These are phyloP conservation scores for Skeletonema marinoi DNA, from an alignment of 108 stramenopile genomes.

Conservation along the genomic window DNA sequence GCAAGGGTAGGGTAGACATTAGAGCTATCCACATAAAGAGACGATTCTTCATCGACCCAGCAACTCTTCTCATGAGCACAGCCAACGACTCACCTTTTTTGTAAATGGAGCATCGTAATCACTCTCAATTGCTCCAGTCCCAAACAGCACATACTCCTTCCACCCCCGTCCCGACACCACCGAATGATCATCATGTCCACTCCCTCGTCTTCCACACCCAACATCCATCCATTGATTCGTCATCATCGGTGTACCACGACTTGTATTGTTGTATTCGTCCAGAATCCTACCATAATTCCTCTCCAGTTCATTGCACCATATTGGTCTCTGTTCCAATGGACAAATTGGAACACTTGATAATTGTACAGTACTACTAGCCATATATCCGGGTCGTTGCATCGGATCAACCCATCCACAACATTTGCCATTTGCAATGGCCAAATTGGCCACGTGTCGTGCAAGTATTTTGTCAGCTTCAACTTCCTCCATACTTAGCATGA, in stretches of 20 bases:
- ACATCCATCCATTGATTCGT: slow-evolving; percentile 44
- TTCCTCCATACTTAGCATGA: slow-evolving; percentile 56
- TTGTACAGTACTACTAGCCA: slow-evolving; percentile 20
- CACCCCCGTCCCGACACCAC: slow-evolving; percentile 68
- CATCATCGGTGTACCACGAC: not conserved
- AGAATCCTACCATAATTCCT: slow-evolving; percentile 48
- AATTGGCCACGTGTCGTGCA: slow-evolving; percentile 53
- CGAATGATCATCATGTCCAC: slow-evolving; percentile 66
- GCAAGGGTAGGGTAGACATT: no score
- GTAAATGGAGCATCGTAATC: slow-evolving; percentile 55
- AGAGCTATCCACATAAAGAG: no score
- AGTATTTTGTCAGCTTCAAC: slow-evolving; percentile 19
- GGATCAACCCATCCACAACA: slow-evolving; percentile 59
- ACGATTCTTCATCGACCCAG: not conserved
- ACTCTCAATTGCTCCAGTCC: slow-evolving; percentile 50
- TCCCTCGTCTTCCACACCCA: slow-evolving; percentile 61
- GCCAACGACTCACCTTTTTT: slow-evolving; percentile 4
- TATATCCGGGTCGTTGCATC: slow-evolving; percentile 67
- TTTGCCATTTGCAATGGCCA: slow-evolving; percentile 47
- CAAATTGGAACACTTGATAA: slow-evolving; percentile 27
- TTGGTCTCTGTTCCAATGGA: slow-evolving; percentile 47
- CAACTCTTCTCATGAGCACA: not conserved
- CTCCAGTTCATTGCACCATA: slow-evolving; percentile 63
- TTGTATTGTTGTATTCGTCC: slow-evolving; percentile 31
- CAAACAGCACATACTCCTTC: slow-evolving; percentile 84